Conservation (phyloP, 1,284 basidiomycete species). For the Naganishia sp. region DNA sequence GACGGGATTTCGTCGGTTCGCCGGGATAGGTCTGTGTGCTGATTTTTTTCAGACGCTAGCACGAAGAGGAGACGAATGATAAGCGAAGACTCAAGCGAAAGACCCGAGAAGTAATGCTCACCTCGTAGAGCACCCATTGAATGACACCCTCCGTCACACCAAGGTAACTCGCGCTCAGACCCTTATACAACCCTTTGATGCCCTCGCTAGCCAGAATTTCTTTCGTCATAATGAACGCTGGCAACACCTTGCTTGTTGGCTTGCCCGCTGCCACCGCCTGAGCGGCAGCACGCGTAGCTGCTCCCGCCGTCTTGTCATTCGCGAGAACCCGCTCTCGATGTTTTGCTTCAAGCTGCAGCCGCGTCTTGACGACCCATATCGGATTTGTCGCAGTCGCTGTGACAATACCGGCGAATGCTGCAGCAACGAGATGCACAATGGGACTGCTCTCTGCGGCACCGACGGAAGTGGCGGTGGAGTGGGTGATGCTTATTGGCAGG, state of each 20-base stretch:
- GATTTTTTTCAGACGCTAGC: constrained; percentile 63
- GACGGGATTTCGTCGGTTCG: constrained; percentile 31
- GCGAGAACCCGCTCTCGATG: constrained; percentile 34
- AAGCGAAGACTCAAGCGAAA: background rate
- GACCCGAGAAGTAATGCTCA: constrained; percentile 33
- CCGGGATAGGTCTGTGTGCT: constrained; percentile 59
- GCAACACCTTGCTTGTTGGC: constrained; percentile 34
- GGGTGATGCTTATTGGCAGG: constrained; percentile 56
- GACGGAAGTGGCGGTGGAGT: constrained; percentile 38
- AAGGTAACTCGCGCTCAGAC: constrained; percentile 89
- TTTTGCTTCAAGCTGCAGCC: constrained; percentile 66
- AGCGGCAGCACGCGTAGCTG: background rate
- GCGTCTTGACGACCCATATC: constrained; percentile 96
- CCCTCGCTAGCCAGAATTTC: constrained; percentile 81
- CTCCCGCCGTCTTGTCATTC: constrained; percentile 1
- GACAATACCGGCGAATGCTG: constrained; percentile 69
- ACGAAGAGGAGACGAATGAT: constrained; percentile 23
- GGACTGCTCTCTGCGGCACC: constrained; percentile 72
- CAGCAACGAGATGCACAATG: constrained; percentile 80
- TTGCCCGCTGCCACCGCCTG: constrained; percentile 34
- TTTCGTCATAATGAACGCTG: constrained; percentile 63
- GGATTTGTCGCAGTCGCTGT: constrained; percentile 93
- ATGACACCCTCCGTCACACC: constrained; percentile 97
- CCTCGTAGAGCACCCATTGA: constrained; percentile 95
- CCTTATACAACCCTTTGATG: constrained; percentile 86